A percentile compares a stretch with the other conserved stretches of the same genome.
Evolutionary conservation across 495 filamentous ascomycete species (phyloP).

Genomic region (Pseudoneurospora amorphoporcata): DNA sequence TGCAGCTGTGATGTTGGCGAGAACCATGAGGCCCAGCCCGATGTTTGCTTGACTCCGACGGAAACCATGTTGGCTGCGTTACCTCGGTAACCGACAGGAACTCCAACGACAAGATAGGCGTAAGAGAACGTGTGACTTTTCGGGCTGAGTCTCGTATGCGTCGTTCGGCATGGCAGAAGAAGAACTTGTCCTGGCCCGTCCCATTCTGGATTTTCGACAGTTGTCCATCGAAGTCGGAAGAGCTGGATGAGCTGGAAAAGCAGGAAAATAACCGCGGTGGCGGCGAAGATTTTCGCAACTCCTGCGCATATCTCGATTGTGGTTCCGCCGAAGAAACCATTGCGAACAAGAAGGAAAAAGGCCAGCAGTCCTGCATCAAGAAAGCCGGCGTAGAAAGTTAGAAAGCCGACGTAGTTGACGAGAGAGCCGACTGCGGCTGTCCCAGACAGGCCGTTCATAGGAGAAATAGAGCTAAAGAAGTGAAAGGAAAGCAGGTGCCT

Average conservation of each 20-base stretch:
- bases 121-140: constrained; percentile 54
- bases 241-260: constrained; percentile 6
- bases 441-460: neutral
- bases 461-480: neutral
- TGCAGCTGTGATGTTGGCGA: constrained; percentile 8
- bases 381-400: constrained; percentile 2
- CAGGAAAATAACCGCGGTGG: neutral
- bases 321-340: neutral
- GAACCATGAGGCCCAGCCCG: constrained; percentile 17
- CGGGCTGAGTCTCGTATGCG: constrained; percentile 51
- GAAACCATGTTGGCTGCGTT: constrained; percentile 44
- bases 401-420: constrained; percentile 4
- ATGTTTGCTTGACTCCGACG: constrained; percentile 23
- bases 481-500: neutral
- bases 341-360: constrained; percentile 1
- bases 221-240: neutral
- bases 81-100: constrained; percentile 53
- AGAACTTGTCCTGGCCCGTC: constrained; percentile 16
- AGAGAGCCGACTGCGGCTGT: neutral
- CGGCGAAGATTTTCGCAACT: neutral
- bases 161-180: constrained; percentile 51
- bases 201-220: constrained; percentile 3
- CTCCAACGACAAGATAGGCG: constrained; percentile 54
- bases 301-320: neutral
- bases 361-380: constrained; percentile 7